These are phyloP conservation scores for Xerocomellus chrysenteron DNA, from an alignment of 768 basidiomycete genomes.

Conservation along the genomic window DNA sequence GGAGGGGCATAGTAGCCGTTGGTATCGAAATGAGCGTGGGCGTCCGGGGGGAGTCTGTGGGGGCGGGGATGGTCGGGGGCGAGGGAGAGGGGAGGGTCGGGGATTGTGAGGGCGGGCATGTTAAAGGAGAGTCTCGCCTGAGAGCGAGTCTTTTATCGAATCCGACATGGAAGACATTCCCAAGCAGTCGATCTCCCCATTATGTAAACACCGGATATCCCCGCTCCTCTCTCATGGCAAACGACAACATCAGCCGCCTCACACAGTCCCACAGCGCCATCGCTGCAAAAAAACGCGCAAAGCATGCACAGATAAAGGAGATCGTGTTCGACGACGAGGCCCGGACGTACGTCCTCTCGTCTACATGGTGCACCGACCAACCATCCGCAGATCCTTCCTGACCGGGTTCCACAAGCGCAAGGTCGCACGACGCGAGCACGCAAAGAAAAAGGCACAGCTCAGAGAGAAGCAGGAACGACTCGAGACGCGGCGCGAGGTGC, in stretches of 20 bases:
- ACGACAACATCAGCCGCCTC: slow-evolving; percentile 52
- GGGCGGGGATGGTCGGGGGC: slow-evolving; percentile 12
- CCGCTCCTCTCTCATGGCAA: slow-evolving; percentile 28
- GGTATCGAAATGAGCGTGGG: slow-evolving; percentile 28
- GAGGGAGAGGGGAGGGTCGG: neutral
- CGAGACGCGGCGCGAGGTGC: slow-evolving; percentile 76
- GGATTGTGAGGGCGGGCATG: slow-evolving; percentile 34
- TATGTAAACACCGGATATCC: slow-evolving; percentile 26
- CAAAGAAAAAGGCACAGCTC: slow-evolving; percentile 69
- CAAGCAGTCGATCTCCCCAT: slow-evolving; percentile 27
- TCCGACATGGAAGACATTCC: slow-evolving; percentile 26
- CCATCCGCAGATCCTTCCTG: slow-evolving; percentile 68
- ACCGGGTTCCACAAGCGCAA: slow-evolving; percentile 95
- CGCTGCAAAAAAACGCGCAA: slow-evolving; percentile 67
- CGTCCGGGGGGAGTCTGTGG: slow-evolving; percentile 17
- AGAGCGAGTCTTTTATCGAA: slow-evolving; percentile 35
- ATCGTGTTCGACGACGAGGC: slow-evolving; percentile 87
- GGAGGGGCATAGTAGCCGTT: slow-evolving; percentile 13
- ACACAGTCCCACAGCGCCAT: slow-evolving; percentile 63
- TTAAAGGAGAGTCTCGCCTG: slow-evolving; percentile 27
- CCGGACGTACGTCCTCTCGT: slow-evolving; percentile 51
- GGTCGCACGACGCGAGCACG: slow-evolving; percentile 76
- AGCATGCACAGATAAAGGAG: slow-evolving; percentile 68
- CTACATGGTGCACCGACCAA: slow-evolving; percentile 15
- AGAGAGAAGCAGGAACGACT: slow-evolving; percentile 74